Evolutionary conservation across 2,329 filamentous ascomycete species (phyloP), one percentile per base, ranked within the genome.

Genomic region (Penicillium sp.): DNA sequence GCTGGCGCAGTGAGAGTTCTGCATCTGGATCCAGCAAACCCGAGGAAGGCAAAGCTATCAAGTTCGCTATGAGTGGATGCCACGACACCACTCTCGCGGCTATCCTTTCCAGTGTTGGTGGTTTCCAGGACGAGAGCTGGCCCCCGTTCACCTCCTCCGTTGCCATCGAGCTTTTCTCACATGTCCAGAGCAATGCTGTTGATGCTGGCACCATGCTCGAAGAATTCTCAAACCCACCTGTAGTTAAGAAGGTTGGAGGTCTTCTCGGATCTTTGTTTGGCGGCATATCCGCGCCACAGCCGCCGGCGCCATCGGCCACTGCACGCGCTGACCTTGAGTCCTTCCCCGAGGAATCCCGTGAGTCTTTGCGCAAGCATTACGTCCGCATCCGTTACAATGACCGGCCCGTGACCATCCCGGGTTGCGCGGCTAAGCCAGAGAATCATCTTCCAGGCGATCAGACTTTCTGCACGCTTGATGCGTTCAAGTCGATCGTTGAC

Each of bases 381-480:
- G 93, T 99, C 13, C 85, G 94, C 16, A 72, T 99, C 52, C 83
- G 92, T 46, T 99, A 95, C 73, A 99, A 99, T 64, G 94, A 97
- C 70, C 79, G 81, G 48, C 83, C 90, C 3, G 84, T 97, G 66
- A 84, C 81, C 13, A 80, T 99, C 16, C 93, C 93, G 0, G 92
- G 90, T 2, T 99, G 94, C 71, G 72, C 72, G 12, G 85, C 81
- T 60, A 74, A 80, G 9, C 73, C 79, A 0, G 90, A 90, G 6
- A 95, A 92, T 55, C 94, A 99, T 73, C 79, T 96, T 2, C 83
- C 89, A 1, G 90, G 90, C 0, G 89, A 97, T 62, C 86, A 91
- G 62, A 89, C 85, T 24, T 93, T 97, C 66, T 99, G 94, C 74
- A 97, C 93, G 0, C 73, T 99, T 64, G 84, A 88, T 51, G 90